Conservation (phyloP, 2,329 filamentous ascomycete species). For the Microdochium bolleyi region DNA sequence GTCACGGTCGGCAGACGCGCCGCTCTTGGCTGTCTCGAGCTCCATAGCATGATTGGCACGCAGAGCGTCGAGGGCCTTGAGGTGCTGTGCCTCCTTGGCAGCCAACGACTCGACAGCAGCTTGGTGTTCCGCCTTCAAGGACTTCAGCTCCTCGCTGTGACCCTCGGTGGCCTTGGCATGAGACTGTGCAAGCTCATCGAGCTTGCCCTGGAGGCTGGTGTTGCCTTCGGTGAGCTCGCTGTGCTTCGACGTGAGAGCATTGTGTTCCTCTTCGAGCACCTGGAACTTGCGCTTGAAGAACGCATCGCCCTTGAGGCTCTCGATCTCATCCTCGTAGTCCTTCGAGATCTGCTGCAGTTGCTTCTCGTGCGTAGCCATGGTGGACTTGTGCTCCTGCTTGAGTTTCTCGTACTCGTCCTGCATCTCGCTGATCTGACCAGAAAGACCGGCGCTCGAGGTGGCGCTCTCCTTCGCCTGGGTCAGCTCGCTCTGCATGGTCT, state of each 20-base stretch:
- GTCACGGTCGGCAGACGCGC: slow-evolving; percentile 39
- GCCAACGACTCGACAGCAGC: slow-evolving; percentile 15
- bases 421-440: slow-evolving; percentile 14
- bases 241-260: slow-evolving; percentile 30
- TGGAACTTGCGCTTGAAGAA: slow-evolving; percentile 58
- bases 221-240: slow-evolving; percentile 44
- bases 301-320: slow-evolving; percentile 53
- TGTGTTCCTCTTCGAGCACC: slow-evolving; percentile 49
- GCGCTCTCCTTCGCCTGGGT: slow-evolving; percentile 37
- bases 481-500: slow-evolving; percentile 35
- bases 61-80: slow-evolving; percentile 46
- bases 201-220: slow-evolving; percentile 28
- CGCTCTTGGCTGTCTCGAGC: slow-evolving; percentile 47
- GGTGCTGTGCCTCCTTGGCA: slow-evolving; percentile 42
- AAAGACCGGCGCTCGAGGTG: slow-evolving; percentile 18
- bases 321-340: slow-evolving; percentile 59
- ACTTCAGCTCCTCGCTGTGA: slow-evolving; percentile 9
- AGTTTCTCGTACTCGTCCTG: slow-evolving; percentile 33
- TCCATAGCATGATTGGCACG: slow-evolving; percentile 50
- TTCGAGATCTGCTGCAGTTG: slow-evolving; percentile 50
- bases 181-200: slow-evolving; percentile 14
- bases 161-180: slow-evolving; percentile 10
- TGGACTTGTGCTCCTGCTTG: slow-evolving; percentile 35
- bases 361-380: slow-evolving; percentile 42
- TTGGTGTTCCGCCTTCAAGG: slow-evolving; percentile 2